Base-by-base conservation (phyloP, 116 monocot species). In the Iris pallida region DNA sequence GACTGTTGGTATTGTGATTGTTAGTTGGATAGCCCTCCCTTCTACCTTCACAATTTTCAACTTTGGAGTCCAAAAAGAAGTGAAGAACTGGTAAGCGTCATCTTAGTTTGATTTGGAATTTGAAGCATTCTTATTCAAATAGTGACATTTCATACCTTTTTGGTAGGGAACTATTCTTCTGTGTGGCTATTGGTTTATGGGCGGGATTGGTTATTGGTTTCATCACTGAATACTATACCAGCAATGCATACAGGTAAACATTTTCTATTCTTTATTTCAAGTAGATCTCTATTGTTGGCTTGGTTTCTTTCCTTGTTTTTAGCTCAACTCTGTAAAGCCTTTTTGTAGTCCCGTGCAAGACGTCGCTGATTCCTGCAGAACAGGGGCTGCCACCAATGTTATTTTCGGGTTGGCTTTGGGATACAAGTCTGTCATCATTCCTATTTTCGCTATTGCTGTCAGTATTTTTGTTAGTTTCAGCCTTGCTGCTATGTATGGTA, bases 371-470 rank as follows among this genome's bases (percentile, higher is more conserved):
- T 90, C 94, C 19, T 94, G 94, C 81, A 81, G 84, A 74, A 94
- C 94, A 60, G 94, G 94, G 49, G 94, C 94, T 18, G 94, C 94
- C 3, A 94, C 94, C 40, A 94, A 94, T 65, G 86, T 94, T 20
- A 94, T 94, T n/a, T 94, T 94, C 68, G 94, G 94, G n/a, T 85
- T 94, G 64, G 94, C 94, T 48, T 69, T 94, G 57, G 94, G 94
- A 68, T 94, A 94, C 79, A 95, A 95, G 42, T 95, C 94, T 40
- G 94, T 95, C 16, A 95, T 95, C 20, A 88, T 95, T 79, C 94
- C 94, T 15, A 95, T 95, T 57, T 95, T 95, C 8, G 94, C 94
- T 15, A 95, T 94, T 71, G 94, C 94, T 51, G 47, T 85, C 48
- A 88, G 94, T 71, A 90, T 90, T 11, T 95, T 79, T 68, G 88